These are phyloP conservation scores for Flaveria ramosissima DNA, from an alignment of 129 eudicot species.

Conservation along the genomic window DNA sequence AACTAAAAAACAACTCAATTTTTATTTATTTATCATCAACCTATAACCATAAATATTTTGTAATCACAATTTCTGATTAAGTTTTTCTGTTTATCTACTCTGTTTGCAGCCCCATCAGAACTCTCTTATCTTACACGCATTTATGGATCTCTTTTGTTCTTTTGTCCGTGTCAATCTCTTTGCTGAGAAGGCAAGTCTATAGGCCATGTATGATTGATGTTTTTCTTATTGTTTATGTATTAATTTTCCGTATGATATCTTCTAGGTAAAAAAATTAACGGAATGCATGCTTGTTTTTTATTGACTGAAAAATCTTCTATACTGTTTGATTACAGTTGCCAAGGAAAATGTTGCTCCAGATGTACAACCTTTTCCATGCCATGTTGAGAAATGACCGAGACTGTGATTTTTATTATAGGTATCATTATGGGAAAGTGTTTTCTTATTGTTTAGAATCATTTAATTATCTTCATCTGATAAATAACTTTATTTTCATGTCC, in stretches of 20 bases:
- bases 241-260: constrained; percentile 24
- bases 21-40: background rate
- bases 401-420: constrained; percentile 95
- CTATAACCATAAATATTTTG: background rate
- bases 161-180: constrained; percentile 96
- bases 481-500: background rate
- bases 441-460: constrained; percentile 12
- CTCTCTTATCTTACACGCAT: constrained; percentile 90
- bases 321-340: constrained; percentile 63
- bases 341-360: constrained; percentile 92
- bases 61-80: constrained; percentile 22
- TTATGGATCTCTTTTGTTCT: constrained; percentile 96
- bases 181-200: constrained; percentile 82
- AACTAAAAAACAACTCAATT: background rate
- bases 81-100: constrained; percentile 35
- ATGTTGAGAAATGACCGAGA: constrained; percentile 83
- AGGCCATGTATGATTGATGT: constrained; percentile 24
- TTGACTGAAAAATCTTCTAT: constrained; percentile 22
- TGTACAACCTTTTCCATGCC: constrained; percentile 85
- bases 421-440: constrained; percentile 4
- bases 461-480: constrained; percentile 4
- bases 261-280: constrained; percentile 24
- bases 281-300: constrained; percentile 14
- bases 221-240: constrained; percentile 20
- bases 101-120: constrained; percentile 95